Conservation (phyloP, 2,329 filamentous ascomycete species). For the Madurella fahalii region DNA sequence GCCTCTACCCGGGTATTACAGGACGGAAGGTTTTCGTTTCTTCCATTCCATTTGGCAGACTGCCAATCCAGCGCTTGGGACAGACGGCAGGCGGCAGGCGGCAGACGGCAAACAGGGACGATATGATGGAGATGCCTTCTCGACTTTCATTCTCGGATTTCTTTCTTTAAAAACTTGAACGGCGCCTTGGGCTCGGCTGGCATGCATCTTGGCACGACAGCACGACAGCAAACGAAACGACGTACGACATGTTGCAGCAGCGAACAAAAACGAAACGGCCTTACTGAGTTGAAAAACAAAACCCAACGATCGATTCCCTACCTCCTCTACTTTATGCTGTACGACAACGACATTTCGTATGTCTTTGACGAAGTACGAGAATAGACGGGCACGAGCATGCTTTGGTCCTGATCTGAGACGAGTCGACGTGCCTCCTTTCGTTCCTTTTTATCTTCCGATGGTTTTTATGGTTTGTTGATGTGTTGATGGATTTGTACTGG, state of each 20-base stretch:
- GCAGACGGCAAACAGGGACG: too few species aligned
- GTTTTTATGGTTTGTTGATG: neutral
- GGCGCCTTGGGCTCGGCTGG: neutral
- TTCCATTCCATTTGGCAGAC: neutral
- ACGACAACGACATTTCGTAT: conserved; percentile 11
- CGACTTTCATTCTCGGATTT: neutral
- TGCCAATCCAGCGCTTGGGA: neutral
- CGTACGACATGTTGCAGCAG: neutral
- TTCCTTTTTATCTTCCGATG: neutral
- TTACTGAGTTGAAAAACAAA: neutral
- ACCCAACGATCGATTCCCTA: neutral
- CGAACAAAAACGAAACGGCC: conserved; percentile 5
- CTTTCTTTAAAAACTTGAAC: neutral
- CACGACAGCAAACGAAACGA: conserved; percentile 1
- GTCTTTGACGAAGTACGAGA: neutral
- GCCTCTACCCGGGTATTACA: conserved; percentile 1
- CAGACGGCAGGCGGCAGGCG: neutral
- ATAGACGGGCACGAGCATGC: conserved; percentile 1
- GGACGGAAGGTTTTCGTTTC: neutral
- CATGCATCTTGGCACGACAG: conserved; percentile 4
- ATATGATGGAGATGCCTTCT: too few species aligned
- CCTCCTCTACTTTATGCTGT: conserved; percentile 10
- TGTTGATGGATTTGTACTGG: neutral
- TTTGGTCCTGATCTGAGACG: neutral
- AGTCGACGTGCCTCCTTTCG: neutral